phyloP scores from a whole-genome alignment of 768 basidiomycete species.

The Tulasnella sp. region DNA sequence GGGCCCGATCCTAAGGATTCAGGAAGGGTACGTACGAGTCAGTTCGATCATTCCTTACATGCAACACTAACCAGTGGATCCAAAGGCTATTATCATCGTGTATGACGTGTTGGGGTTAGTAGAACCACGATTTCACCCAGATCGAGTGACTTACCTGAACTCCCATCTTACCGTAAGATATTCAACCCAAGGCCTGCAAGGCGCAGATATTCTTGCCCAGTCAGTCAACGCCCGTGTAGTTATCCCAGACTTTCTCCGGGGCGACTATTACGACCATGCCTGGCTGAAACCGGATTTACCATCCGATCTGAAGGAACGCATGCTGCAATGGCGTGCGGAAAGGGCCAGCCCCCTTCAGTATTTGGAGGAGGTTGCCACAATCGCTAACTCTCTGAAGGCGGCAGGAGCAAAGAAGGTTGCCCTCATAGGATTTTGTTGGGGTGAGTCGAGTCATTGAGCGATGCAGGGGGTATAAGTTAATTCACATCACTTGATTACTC shows the following conservation, averaged over 20 bases:
- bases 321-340: not conserved
- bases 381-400: conserved; percentile 51
- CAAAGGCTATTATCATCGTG: not conserved
- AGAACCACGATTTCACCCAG: no score
- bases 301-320: not conserved
- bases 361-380: conserved; percentile 46
- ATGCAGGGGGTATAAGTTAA: not conserved
- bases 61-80: not conserved
- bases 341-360: not conserved
- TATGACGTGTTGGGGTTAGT: conserved; percentile 21
- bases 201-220: conserved; percentile 18
- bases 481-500: conserved; percentile 36
- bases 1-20: not conserved
- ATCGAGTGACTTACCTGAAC: not conserved
- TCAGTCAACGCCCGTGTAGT: conserved; percentile 16
- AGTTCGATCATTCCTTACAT: not conserved
- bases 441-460: conserved; percentile 40
- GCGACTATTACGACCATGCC: not conserved
- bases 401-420: conserved; percentile 53
- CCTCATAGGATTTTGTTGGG: conserved; percentile 58
- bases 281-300: not conserved
- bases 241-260: conserved; percentile 18
- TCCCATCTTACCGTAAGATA: not conserved
- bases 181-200: conserved; percentile 5
- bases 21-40: not conserved